These are phyloP conservation scores for Peribolospora baueri DNA, from an alignment of 768 basidiomycete genomes.

Conservation along the genomic window DNA sequence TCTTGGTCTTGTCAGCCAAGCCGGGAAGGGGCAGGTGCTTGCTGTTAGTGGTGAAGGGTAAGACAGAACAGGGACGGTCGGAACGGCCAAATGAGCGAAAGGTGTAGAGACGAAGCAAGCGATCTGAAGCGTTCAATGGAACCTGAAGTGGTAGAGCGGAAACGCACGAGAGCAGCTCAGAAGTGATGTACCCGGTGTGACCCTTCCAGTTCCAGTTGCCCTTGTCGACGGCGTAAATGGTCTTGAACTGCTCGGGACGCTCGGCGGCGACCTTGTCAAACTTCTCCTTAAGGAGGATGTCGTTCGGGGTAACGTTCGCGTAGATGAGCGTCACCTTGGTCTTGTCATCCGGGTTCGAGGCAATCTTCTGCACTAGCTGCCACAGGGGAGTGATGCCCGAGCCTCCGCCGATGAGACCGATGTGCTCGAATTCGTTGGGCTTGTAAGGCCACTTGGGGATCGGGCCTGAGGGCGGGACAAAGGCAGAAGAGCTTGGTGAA, in stretches of 20 bases:
- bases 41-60: background rate
- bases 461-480: constrained; percentile 23
- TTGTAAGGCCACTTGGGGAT: constrained; percentile 69
- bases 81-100: background rate
- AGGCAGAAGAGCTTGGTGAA: background rate
- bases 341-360: constrained; percentile 43
- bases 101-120: background rate
- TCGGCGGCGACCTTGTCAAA: constrained; percentile 31
- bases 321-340: constrained; percentile 86
- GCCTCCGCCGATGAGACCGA: constrained; percentile 78
- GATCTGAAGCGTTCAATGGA: background rate
- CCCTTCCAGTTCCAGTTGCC: constrained; percentile 40
- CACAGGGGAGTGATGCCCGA: constrained; percentile 44
- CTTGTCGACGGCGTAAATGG: constrained; percentile 71
- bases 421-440: constrained; percentile 56
- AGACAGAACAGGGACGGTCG: background rate
- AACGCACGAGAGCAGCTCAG: constrained; percentile 37
- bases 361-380: constrained; percentile 5
- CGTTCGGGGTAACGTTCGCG: constrained; percentile 66
- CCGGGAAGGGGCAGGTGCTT: constrained; percentile 25
- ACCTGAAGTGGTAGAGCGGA: background rate
- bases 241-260: constrained; percentile 32
- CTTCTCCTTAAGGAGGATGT: constrained; percentile 65
- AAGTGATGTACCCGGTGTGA: constrained; percentile 46
- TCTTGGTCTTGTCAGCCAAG: constrained; percentile 52